A percentile compares a stretch with the other conserved stretches of the same genome.
These are phyloP conservation scores for Pleochaeta shiraiana DNA, from an alignment of 2,329 filamentous ascomycete species.

Conservation along the genomic window DNA sequence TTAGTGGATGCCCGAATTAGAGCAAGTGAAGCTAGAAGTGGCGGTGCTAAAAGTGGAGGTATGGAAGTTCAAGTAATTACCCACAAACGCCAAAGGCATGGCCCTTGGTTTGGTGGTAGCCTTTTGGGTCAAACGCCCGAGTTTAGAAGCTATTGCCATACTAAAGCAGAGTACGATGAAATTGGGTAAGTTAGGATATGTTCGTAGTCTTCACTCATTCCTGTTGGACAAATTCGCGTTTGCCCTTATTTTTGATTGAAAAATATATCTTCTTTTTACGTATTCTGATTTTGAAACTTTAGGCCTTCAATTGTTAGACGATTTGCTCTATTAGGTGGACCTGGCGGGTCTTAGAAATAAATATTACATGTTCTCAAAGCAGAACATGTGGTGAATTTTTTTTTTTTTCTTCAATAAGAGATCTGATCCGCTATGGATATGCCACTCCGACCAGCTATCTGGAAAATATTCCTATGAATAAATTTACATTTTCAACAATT, in stretches of 20 bases:
- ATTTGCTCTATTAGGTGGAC: constrained; percentile 83
- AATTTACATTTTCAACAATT: too few species aligned
- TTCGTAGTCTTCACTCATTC: background rate
- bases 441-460: too few species aligned
- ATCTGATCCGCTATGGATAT: too few species aligned
- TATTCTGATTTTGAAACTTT: background rate
- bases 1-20: constrained; percentile 84
- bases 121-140: constrained; percentile 93
- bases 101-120: constrained; percentile 96
- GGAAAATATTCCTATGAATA: too few species aligned
- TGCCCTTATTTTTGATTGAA: background rate
- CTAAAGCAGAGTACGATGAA: constrained; percentile 34
- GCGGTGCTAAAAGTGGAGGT: constrained; percentile 74
- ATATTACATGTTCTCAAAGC: too few species aligned
- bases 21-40: constrained; percentile 77
- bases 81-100: constrained; percentile 92
- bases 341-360: constrained; percentile 55
- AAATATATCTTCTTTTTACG: background rate
- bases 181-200: constrained; percentile 8
- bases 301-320: constrained; percentile 87
- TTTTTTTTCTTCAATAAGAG: too few species aligned
- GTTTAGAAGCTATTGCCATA: constrained; percentile 98
- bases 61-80: constrained; percentile 94
- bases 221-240: background rate
- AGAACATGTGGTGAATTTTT: too few species aligned